Percentiles rank a stretch among this genome's conserved stretches.
phyloP scores from a whole-genome alignment of 306 rosid species.

The Cyamopsis tetragonoloba region DNA sequence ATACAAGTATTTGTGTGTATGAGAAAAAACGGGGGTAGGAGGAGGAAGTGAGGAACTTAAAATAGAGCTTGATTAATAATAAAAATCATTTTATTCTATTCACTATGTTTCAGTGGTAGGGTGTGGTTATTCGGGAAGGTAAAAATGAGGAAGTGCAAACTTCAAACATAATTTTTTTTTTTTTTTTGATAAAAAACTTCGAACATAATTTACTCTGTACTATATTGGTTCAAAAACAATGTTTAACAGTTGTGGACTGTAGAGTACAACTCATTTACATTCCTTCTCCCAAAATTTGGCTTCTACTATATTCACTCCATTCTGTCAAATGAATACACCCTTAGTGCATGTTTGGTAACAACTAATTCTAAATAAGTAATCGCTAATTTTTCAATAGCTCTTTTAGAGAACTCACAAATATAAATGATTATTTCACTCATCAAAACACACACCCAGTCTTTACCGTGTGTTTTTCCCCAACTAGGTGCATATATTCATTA shows the following conservation, averaged over 20 bases:
- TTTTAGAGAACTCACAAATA: no score
- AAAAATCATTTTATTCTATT: constrained; percentile 1
- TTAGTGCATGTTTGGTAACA: no score
- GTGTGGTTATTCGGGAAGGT: neutral
- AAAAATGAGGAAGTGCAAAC: neutral
- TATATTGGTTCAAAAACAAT: neutral
- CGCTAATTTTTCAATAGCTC: no score
- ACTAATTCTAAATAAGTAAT: no score
- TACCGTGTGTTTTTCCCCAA: neutral
- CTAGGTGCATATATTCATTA: neutral
- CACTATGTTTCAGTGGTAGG: neutral
- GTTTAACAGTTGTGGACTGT: neutral
- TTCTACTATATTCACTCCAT: no score
- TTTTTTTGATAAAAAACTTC: no score
- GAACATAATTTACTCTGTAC: neutral
- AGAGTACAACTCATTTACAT: neutral
- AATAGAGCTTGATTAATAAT: constrained; percentile 3
- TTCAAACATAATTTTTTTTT: neutral
- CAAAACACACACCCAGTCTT: neutral
- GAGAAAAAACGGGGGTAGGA: neutral
- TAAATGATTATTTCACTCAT: no score
- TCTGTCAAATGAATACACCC: no score
- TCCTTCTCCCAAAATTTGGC: neutral
- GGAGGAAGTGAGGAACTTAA: neutral
- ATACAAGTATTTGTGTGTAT: neutral